Evolutionary conservation across 148 eudicot genomes (phyloP).

Genomic region (Nepenthes mirabilis): DNA sequence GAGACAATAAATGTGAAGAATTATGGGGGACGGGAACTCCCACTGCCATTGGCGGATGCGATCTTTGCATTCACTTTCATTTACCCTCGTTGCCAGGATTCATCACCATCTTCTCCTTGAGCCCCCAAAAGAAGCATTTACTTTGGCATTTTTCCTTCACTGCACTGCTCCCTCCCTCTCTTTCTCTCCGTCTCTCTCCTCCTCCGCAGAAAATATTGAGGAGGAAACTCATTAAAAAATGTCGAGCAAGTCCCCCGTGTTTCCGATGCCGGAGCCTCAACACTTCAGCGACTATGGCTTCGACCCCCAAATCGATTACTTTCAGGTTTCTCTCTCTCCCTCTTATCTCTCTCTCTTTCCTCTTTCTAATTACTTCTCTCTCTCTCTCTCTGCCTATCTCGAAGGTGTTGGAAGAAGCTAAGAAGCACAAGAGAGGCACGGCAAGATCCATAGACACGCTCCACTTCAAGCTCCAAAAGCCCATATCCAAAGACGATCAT

Average conservation of each 20-base stretch:
- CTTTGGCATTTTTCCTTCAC: no score
- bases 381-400: background rate
- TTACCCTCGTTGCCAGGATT: background rate
- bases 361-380: background rate
- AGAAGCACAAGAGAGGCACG: slow-evolving; percentile 38
- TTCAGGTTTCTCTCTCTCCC: slow-evolving; percentile 32
- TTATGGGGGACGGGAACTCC: no score
- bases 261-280: slow-evolving; percentile 49
- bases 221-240: slow-evolving; percentile 1
- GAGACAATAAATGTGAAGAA: no score
- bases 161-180: background rate
- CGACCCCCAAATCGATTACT: slow-evolving; percentile 74
- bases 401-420: slow-evolving; percentile 78
- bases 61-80: background rate
- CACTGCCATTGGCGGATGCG: no score
- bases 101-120: no score
- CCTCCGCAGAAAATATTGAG: no score
- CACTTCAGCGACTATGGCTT: slow-evolving; percentile 85
- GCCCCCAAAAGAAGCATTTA: background rate
- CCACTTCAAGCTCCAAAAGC: slow-evolving; percentile 78
- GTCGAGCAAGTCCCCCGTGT: slow-evolving; percentile 44
- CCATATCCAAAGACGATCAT: slow-evolving; percentile 49
- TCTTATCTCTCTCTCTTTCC: background rate
- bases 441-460: slow-evolving; percentile 38
- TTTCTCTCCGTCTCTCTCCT: no score